Evolutionary conservation across 768 basidiomycete species (phyloP).

Genomic region (Russula virescens): DNA sequence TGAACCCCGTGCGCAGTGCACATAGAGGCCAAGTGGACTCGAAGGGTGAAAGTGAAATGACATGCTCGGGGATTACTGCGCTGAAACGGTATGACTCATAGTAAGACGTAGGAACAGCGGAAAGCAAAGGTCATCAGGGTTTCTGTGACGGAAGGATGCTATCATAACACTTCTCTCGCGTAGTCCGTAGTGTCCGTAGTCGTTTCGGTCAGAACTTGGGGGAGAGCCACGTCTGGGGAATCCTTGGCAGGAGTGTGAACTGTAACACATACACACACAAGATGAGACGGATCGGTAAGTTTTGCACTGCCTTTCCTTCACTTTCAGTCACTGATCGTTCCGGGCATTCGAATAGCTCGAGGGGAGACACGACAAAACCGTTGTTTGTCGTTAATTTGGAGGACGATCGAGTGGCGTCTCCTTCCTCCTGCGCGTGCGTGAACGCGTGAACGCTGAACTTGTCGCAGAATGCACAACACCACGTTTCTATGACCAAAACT

Average conservation of each 20-base stretch:
- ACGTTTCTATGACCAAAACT: too few relatives aligned
- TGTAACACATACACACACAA: background rate
- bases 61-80: background rate
- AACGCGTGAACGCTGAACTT: too few relatives aligned
- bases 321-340: background rate
- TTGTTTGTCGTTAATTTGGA: background rate
- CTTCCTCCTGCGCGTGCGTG: too few relatives aligned
- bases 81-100: background rate
- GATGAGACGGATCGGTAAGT: background rate
- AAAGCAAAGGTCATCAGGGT: background rate
- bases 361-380: background rate
- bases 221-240: background rate
- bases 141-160: background rate
- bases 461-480: background rate
- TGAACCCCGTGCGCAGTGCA: background rate
- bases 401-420: slow-evolving; percentile 5
- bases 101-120: background rate
- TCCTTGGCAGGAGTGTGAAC: background rate
- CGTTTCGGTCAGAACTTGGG: too few relatives aligned
- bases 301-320: background rate
- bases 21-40: too few relatives aligned
- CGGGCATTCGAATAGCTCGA: background rate
- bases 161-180: too few relatives aligned
- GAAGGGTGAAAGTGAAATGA: background rate
- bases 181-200: too few relatives aligned